These are phyloP conservation scores for Camellia oleifera DNA, from an alignment of 179 eudicot genomes.

Conservation along the genomic window DNA sequence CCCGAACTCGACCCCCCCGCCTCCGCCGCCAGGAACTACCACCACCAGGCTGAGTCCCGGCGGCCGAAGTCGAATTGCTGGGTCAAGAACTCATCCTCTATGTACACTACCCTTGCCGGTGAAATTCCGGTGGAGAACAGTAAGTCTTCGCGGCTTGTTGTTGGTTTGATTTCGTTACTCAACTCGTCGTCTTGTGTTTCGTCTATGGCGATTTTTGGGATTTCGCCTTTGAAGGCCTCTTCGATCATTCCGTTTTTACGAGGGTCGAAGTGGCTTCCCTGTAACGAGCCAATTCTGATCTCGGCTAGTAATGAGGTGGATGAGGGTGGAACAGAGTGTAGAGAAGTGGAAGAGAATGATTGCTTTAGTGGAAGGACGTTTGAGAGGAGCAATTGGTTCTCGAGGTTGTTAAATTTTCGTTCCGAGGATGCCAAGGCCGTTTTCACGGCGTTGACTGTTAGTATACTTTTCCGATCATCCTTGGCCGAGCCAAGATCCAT, in stretches of 20 bases:
- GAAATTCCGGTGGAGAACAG: conserved; percentile 36
- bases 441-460: conserved; percentile 73
- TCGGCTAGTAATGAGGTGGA: conserved; percentile 42
- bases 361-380: conserved; percentile 11
- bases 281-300: conserved; percentile 44
- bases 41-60: not conserved
- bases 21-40: not conserved
- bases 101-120: conserved; percentile 29
- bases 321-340: conserved; percentile 40
- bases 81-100: conserved; percentile 1
- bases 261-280: conserved; percentile 71
- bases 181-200: conserved; percentile 31
- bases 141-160: conserved; percentile 30
- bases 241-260: conserved; percentile 56
- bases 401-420: conserved; percentile 35
- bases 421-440: conserved; percentile 86
- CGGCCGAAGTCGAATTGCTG: conserved; percentile 6
- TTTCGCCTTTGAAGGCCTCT: conserved; percentile 45
- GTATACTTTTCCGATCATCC: conserved; percentile 55
- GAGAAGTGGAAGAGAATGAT: conserved; percentile 9
- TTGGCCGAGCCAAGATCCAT: conserved; percentile 85
- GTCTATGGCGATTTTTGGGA: conserved; percentile 37
- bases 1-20: conserved; percentile 33
- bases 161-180: conserved; percentile 44
- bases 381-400: conserved; percentile 27